Percentiles rank a stretch among this genome's conserved stretches.
Evolutionary conservation across 257 asterid species (phyloP).

Genomic region (Rehmannia glutinosa): DNA sequence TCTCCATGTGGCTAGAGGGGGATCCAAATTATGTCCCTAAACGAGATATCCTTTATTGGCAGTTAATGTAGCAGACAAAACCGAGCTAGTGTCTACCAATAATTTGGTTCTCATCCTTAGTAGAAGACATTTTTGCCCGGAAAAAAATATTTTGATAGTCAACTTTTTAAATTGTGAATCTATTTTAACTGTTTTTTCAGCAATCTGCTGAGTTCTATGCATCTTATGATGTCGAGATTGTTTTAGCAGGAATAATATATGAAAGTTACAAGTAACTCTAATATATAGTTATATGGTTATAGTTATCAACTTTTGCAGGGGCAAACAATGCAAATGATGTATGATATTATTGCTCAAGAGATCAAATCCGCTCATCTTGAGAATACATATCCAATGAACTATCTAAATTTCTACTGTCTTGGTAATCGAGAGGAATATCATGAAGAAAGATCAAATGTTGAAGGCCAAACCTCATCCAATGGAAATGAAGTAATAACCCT

Average conservation of each 20-base stretch:
- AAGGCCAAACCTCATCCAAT: slow-evolving; percentile 24
- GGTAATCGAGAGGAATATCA: slow-evolving; percentile 46
- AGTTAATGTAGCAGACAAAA: slow-evolving; percentile 59
- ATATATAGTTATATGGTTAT: no score
- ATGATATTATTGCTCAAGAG: slow-evolving; percentile 42
- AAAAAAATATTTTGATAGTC: no score
- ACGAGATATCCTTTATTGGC: slow-evolving; percentile 95
- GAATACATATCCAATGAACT: slow-evolving; percentile 52
- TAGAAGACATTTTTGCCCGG: no score
- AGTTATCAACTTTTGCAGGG: slow-evolving; percentile 37
- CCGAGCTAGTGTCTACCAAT: no score
- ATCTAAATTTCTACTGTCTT: slow-evolving; percentile 52
- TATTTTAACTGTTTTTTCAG: no score
- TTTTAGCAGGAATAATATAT: no score
- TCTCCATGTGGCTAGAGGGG: slow-evolving; percentile 99
- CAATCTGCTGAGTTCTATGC: no score
- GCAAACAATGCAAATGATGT: slow-evolving; percentile 67
- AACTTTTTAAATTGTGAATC: no score
- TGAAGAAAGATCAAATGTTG: slow-evolving; percentile 24
- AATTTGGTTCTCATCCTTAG: no score
- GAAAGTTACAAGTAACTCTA: not conserved
- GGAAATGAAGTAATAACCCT: slow-evolving; percentile 31
- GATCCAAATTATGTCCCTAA: slow-evolving; percentile 77
- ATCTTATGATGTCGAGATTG: no score
- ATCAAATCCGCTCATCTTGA: slow-evolving; percentile 33